phyloP scores from a whole-genome alignment of 176 grass and related monocot species.

The Guadua angustifolia region DNA sequence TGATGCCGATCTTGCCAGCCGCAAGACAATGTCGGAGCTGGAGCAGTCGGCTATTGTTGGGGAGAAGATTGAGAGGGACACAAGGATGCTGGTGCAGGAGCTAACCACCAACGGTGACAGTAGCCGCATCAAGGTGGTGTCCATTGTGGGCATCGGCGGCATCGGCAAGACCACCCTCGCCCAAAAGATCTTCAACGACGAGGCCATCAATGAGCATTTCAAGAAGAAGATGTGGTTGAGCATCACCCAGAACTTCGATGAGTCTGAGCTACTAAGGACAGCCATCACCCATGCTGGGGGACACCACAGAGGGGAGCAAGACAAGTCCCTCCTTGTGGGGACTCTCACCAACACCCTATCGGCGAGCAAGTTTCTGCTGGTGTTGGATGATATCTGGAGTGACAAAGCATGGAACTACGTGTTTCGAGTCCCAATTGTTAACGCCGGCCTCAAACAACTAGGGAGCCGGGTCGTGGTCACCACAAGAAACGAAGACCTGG shows the following conservation, averaged over 20 bases:
- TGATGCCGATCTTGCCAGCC: too few relatives aligned
- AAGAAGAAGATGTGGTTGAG: conserved; percentile 23
- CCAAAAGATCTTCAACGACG: too few relatives aligned
- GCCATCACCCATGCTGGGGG: background rate
- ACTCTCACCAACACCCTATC: background rate
- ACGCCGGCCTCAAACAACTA: too few relatives aligned
- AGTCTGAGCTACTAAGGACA: background rate
- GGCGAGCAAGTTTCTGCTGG: conserved; percentile 23
- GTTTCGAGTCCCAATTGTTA: background rate
- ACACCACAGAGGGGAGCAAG: background rate
- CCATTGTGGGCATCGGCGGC: too few relatives aligned
- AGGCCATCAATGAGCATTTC: too few relatives aligned
- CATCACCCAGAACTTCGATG: background rate
- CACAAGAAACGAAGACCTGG: conserved; percentile 14
- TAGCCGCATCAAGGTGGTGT: too few relatives aligned
- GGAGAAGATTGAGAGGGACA: too few relatives aligned
- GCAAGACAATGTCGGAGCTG: too few relatives aligned
- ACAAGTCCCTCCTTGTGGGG: background rate
- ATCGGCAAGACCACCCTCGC: too few relatives aligned
- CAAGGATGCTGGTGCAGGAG: too few relatives aligned
- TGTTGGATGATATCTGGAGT: conserved; percentile 55
- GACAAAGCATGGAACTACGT: conserved; percentile 18
- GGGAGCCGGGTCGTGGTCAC: conserved; percentile 30
- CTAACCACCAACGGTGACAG: too few relatives aligned
- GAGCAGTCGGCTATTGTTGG: background rate